A percentile compares a stretch with the other conserved stretches of the same genome.
phyloP scores from a whole-genome alignment of 1,139 yeast genomes.

The Blastobotrys niveus region DNA sequence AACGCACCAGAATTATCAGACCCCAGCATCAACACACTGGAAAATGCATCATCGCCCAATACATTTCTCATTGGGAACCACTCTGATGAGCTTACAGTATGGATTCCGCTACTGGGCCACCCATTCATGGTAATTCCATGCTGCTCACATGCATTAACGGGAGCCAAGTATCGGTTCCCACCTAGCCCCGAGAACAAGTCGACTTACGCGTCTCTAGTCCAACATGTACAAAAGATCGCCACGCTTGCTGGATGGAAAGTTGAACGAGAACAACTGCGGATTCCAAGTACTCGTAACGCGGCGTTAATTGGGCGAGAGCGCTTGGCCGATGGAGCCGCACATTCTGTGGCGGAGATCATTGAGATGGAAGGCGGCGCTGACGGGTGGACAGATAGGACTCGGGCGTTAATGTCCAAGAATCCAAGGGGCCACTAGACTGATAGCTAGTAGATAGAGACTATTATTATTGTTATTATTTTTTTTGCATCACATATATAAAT shows the following conservation, averaged over 20 bases:
- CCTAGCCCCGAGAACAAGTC: constrained; percentile 46
- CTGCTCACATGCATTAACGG: constrained; percentile 83
- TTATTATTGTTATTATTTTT: neutral
- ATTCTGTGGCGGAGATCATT: constrained; percentile 42
- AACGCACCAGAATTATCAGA: constrained; percentile 40
- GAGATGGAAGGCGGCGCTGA: constrained; percentile 82
- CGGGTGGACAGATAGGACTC: constrained; percentile 69
- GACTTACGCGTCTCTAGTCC: constrained; percentile 77
- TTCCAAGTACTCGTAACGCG: constrained; percentile 91
- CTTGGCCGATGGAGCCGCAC: constrained; percentile 26
- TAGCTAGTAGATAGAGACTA: neutral
- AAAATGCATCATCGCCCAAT: constrained; percentile 37
- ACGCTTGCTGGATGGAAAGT: constrained; percentile 72
- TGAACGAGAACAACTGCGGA: constrained; percentile 80
- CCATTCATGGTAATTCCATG: constrained; percentile 94
- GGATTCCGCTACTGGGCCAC: constrained; percentile 83
- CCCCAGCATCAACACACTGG: constrained; percentile 52
- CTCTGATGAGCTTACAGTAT: constrained; percentile 90
- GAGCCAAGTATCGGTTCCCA: constrained; percentile 63
- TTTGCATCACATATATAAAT: neutral
- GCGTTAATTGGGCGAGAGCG: constrained; percentile 66
- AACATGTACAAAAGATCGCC: constrained; percentile 72
- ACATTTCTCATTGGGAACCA: constrained; percentile 91
- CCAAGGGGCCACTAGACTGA: constrained; percentile 40
- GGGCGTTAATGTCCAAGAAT: constrained; percentile 25